Percentiles rank a stretch among this genome's conserved stretches.
Conservation (phyloP, 192 early-diverging fungal species). For the Funneliformis geosporum region DNA sequence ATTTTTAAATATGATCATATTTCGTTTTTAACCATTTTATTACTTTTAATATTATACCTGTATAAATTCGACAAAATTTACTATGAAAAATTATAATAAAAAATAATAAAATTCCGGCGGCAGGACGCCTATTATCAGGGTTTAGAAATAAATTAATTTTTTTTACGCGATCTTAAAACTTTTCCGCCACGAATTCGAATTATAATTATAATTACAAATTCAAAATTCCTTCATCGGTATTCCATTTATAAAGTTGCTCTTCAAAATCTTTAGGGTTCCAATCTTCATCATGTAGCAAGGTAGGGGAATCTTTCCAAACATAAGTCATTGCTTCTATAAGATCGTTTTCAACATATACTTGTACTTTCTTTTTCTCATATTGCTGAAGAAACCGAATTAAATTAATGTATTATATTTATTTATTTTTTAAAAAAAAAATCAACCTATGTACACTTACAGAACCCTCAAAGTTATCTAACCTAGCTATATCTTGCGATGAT, state of each 20-base stretch:
- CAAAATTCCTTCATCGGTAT: background rate
- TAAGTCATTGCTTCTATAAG: background rate
- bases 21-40: no score
- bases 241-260: slow-evolving; percentile 29
- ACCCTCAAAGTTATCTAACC: slow-evolving; percentile 16
- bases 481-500: background rate
- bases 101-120: no score
- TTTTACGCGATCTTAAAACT: no score
- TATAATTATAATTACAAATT: no score
- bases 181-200: no score
- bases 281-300: background rate
- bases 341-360: background rate
- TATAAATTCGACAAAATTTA: no score
- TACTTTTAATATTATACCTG: no score
- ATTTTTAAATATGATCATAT: no score
- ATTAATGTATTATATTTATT: background rate
- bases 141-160: no score
- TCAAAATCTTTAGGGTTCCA: slow-evolving; percentile 9
- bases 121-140: no score
- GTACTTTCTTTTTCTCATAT: background rate
- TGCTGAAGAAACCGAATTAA: background rate
- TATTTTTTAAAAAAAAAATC: background rate
- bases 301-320: slow-evolving; percentile 4
- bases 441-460: background rate
- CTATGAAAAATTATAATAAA: no score